phyloP scores from a whole-genome alignment of 1,139 yeast species.

The Kodamaea derodonti region DNA sequence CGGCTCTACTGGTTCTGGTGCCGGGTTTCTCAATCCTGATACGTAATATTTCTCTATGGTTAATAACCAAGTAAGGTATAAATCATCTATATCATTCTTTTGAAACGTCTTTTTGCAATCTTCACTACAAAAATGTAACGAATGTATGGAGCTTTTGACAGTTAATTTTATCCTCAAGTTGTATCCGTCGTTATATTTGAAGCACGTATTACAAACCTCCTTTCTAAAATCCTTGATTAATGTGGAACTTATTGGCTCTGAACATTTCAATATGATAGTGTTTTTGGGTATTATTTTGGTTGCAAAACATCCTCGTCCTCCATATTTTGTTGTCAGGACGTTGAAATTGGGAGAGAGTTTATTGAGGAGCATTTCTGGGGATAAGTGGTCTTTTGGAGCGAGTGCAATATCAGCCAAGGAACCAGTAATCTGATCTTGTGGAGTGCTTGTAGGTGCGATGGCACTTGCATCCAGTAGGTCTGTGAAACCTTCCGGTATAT shows the following conservation, averaged over 20 bases:
- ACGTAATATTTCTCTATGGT: slow-evolving; percentile 24
- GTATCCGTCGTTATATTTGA: slow-evolving; percentile 46
- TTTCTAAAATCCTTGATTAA: slow-evolving; percentile 55
- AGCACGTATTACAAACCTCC: slow-evolving; percentile 63
- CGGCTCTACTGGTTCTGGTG: slow-evolving; percentile 11
- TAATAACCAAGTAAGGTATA: slow-evolving; percentile 19
- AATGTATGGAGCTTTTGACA: slow-evolving; percentile 8
- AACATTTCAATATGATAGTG: slow-evolving; percentile 38
- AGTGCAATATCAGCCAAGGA: no score
- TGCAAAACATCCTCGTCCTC: slow-evolving; percentile 70
- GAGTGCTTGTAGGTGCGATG: not conserved
- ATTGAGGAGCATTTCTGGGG: not conserved
- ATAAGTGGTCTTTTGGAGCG: no score
- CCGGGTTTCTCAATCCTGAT: slow-evolving; percentile 22
- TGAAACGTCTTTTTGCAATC: slow-evolving; percentile 38
- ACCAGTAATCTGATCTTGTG: not conserved
- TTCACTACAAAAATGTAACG: slow-evolving; percentile 54
- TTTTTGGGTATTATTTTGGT: slow-evolving; percentile 32
- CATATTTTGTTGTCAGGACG: slow-evolving; percentile 43
- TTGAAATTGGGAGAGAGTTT: slow-evolving; percentile 29
- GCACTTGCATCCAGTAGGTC: not conserved
- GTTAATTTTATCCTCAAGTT: slow-evolving; percentile 36
- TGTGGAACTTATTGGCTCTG: slow-evolving; percentile 44
- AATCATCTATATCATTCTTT: slow-evolving; percentile 17
- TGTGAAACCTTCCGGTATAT: no score